phyloP scores from a whole-genome alignment of 164 flowering plant species.

The Umbellularia californica region DNA sequence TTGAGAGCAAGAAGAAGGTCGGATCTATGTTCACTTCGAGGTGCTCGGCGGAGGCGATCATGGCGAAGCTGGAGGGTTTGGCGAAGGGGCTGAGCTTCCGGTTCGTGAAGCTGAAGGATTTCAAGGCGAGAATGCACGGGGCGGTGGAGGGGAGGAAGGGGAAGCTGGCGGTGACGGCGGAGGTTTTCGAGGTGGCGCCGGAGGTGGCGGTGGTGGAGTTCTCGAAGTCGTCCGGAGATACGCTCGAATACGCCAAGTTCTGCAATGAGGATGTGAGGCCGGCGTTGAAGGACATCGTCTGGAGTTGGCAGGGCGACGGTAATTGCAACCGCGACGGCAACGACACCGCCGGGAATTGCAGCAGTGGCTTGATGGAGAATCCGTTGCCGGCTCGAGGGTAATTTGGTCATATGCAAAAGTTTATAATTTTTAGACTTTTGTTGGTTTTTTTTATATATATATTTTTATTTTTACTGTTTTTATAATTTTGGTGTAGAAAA shows the following conservation, averaged over 20 bases:
- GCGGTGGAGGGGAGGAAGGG: constrained; percentile 63
- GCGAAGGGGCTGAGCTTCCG: constrained; percentile 46
- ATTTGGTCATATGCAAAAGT: too few species aligned
- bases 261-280: constrained; percentile 69
- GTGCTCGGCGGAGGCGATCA: constrained; percentile 44
- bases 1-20: constrained; percentile 44
- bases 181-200: constrained; percentile 77
- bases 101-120: constrained; percentile 43
- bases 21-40: constrained; percentile 63
- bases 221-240: constrained; percentile 63
- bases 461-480: too few species aligned
- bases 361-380: too few species aligned
- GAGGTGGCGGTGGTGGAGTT: constrained; percentile 65
- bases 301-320: constrained; percentile 53
- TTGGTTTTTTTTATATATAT: too few species aligned
- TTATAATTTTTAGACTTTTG: too few species aligned
- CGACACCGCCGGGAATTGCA: too few species aligned
- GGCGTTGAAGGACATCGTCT: constrained; percentile 70
- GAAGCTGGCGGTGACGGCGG: constrained; percentile 56
- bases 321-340: background rate
- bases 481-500: too few species aligned
- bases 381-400: too few species aligned
- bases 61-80: constrained; percentile 48
- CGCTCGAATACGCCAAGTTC: constrained; percentile 60
- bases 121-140: constrained; percentile 54